These are phyloP conservation scores for Staphylotrichum tortipilum DNA, from an alignment of 495 filamentous ascomycete genomes.

Conservation along the genomic window DNA sequence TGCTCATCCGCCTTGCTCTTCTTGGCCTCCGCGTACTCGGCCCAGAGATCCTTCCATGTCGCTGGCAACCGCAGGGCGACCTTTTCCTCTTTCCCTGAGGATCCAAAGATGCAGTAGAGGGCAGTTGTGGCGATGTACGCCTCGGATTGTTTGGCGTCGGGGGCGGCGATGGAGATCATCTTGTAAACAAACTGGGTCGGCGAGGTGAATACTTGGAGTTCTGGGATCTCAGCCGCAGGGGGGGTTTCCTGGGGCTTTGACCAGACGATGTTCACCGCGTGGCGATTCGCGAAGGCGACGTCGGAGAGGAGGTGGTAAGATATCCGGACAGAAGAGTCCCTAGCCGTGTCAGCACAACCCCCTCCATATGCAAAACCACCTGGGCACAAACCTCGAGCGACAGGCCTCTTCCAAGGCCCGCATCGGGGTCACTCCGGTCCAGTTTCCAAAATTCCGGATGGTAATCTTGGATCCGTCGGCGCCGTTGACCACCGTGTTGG, in stretches of 20 bases:
- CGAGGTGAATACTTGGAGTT: constrained; percentile 36
- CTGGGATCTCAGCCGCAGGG: constrained; percentile 27
- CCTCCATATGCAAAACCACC: constrained; percentile 40
- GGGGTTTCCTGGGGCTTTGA: constrained; percentile 62
- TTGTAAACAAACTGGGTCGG: constrained; percentile 46
- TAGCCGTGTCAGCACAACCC: constrained; percentile 21
- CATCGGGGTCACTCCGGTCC: constrained; percentile 59
- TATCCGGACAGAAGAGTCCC: constrained; percentile 59
- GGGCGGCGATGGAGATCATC: constrained; percentile 69
- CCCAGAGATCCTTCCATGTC: constrained; percentile 78
- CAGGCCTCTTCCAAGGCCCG: constrained; percentile 79
- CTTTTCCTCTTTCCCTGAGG: constrained; percentile 76
- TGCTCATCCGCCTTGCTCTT: constrained; percentile 57
- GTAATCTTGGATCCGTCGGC: constrained; percentile 44
- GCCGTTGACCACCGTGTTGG: constrained; percentile 41
- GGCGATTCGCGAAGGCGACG: constrained; percentile 63
- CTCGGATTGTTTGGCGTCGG: constrained; percentile 72
- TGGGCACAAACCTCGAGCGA: too few relatives aligned
- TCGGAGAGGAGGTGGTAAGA: constrained; percentile 59
- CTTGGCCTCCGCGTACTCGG: constrained; percentile 60
- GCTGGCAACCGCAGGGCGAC: constrained; percentile 67
- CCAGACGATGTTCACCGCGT: constrained; percentile 69
- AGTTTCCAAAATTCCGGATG: constrained; percentile 78
- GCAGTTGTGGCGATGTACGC: constrained; percentile 73
- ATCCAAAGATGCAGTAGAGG: constrained; percentile 69